Base-by-base conservation (phyloP, 306 rosid species). In the Crotalaria pallida region DNA sequence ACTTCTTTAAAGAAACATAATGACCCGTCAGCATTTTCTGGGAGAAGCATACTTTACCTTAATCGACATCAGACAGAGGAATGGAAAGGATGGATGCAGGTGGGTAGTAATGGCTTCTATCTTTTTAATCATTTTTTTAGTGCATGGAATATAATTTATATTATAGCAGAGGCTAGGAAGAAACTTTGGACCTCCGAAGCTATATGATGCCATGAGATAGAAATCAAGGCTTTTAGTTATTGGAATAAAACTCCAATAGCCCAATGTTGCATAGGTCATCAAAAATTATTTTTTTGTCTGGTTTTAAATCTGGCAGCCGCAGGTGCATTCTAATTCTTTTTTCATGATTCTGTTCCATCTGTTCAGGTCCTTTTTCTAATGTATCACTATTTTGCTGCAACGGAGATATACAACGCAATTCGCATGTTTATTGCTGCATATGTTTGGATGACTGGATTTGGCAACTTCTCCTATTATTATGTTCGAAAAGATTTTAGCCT, bases 11-110 rank as follows among this genome's bases (percentile, higher is more conserved):
- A 91, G 88, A 95, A 89, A 75, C 99, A 91, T 76, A 75, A 40
- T 38, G 97, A 95, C 40, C 29, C 88, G 70, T 86, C 97, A 29
- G 72, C 96, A 38, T 91, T 91, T 77, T 84, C 99, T 72, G 97
- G 85, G 69, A 91, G 87, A 81, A 86, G 79, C 69, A 75, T 91
- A 67, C 96, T 89, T 58, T 95, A 91, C 81, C 96, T 95, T 58
- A 95, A 95, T 80, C 91, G 99, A 50, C 96, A 95, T 79, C 97
- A 95, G 75, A 95, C 99, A 40, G 99, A 95, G 75, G 99, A 95
- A 70, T 95, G 99, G 99, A 95, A 87, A 77, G 99, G 99, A 73
- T 95, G 97, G 97, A 95, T 95, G 99, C 99, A 95, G 97, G 99
- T 91, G 77, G 83, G 96, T 82, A 19, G 57, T 77, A 22, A 24